phyloP scores from a whole-genome alignment of 2,329 filamentous ascomycete species.

The Neofusicoccum cordaticola region DNA sequence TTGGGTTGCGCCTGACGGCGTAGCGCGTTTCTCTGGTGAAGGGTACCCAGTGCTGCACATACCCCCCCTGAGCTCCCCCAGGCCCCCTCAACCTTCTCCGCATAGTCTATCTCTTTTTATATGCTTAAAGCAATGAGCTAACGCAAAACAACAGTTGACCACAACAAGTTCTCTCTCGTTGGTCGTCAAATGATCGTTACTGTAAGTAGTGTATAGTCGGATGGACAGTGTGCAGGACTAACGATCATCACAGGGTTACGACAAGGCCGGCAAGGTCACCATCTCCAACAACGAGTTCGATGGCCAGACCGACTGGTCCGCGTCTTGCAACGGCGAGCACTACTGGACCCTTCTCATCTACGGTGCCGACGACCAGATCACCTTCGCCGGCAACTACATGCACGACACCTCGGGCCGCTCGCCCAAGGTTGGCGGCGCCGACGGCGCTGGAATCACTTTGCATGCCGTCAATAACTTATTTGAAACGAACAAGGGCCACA shows the following conservation, averaged over 20 bases:
- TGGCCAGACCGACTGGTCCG: constrained; percentile 42
- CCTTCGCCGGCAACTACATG: constrained; percentile 46
- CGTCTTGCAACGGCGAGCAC: constrained; percentile 38
- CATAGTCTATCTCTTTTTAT: no score
- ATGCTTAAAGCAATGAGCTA: background rate
- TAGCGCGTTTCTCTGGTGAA: background rate
- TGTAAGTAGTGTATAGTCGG: background rate
- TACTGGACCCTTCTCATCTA: constrained; percentile 31
- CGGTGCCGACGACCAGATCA: constrained; percentile 41
- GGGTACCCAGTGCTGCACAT: background rate
- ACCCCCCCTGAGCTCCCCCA: no score
- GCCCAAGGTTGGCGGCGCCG: constrained; percentile 41
- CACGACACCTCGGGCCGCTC: constrained; percentile 46
- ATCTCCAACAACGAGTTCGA: constrained; percentile 50
- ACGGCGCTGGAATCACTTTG: constrained; percentile 22
- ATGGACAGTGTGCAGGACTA: no score
- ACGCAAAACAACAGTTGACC: background rate
- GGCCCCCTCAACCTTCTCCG: background rate
- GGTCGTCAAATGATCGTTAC: constrained; percentile 46
- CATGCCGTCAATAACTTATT: no score
- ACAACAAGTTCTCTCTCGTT: constrained; percentile 36
- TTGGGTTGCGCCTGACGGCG: background rate
- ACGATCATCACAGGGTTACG: background rate
- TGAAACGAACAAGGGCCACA: constrained; percentile 23
- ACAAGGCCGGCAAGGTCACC: constrained; percentile 31